Conservation (phyloP, 2,329 filamentous ascomycete species). For the Dissoconium aciculare region DNA sequence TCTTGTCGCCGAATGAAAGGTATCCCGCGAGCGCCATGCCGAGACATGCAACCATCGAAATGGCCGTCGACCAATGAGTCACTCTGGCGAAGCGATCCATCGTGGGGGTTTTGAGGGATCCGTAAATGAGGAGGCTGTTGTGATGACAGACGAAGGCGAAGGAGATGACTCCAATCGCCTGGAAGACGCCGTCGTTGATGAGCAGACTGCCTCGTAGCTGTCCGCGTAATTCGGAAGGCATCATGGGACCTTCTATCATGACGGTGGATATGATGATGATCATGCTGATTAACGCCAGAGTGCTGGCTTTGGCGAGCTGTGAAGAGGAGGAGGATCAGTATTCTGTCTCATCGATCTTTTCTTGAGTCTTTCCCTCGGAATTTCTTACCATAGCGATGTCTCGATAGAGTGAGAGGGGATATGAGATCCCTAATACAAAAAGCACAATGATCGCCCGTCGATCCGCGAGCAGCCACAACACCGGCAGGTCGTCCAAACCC, state of each 20-base stretch:
- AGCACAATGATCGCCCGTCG: constrained; percentile 74
- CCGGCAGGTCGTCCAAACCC: constrained; percentile 51
- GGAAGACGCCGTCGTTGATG: constrained; percentile 80
- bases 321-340: constrained; percentile 19
- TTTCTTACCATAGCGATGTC: constrained; percentile 90
- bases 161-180: constrained; percentile 94
- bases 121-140: constrained; percentile 95
- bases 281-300: constrained; percentile 87
- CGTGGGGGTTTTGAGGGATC: constrained; percentile 82
- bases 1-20: constrained; percentile 81
- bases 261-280: constrained; percentile 75
- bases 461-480: constrained; percentile 70
- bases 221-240: constrained; percentile 57
- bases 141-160: constrained; percentile 80
- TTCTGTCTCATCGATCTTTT: too few relatives aligned
- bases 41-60: constrained; percentile 86
- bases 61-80: constrained; percentile 80
- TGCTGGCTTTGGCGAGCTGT: constrained; percentile 88
- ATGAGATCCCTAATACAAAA: constrained; percentile 73
- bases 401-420: constrained; percentile 79
- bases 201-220: constrained; percentile 54
- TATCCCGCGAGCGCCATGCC: constrained; percentile 79
- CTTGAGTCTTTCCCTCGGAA: too few relatives aligned
- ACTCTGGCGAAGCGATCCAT: constrained; percentile 88
- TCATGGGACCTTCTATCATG: constrained; percentile 63